Base-by-base conservation (phyloP, 805 yeast genomes). In the Kuraishia ogatae region DNA sequence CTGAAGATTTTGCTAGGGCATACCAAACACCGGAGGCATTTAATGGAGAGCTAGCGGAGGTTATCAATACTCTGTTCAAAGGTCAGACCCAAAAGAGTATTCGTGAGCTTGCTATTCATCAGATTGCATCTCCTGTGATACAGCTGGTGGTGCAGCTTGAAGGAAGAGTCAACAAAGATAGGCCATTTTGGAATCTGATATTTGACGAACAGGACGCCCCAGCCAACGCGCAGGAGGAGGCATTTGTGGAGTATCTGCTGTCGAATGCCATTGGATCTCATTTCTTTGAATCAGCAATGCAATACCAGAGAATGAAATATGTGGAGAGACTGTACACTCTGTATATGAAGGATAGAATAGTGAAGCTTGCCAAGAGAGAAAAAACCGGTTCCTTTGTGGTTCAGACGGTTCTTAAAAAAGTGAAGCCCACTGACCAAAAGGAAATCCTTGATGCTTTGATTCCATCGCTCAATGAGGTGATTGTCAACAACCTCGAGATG, bases 211-310 rank as follows among this genome's bases (percentile, higher is more conserved):
- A 77, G 11, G 71, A 73, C 15, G 80, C 74, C 2, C 83, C 76
- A 24, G 75, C 69, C 53, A 83, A 85, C 58, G 53, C 80, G 0
- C 78, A 81, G 56, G 94, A 88, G 62, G 92, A 81, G 59, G 82
- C 94, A 0, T 91, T 87, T 67, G 84, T 92, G 29, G 97, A 91
- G 66, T 87, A 87, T 63, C 74, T 92, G 54, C 71, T 93, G 43
- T 82, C 94, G 8, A 97, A 91, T 64, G 76, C 96, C 1, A 89
- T 92, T n/a, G 99, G 98, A 0, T 87, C 96, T 1, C 97, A 91
- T 70, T 93, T 94, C 73, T 74, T 93, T 26, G 90, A 94, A 68
- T 78, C 84, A 20, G 79, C 84, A 11, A 74, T 92, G 53, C 81
- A 78, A 51, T 80, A 79, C 56, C 84, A 85, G 58, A 83, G 94